Evolutionary conservation across 2,329 filamentous ascomycete genomes (phyloP), one percentile per base, ranked within the genome.

Genomic region (Plenodomus biglobosus): DNA sequence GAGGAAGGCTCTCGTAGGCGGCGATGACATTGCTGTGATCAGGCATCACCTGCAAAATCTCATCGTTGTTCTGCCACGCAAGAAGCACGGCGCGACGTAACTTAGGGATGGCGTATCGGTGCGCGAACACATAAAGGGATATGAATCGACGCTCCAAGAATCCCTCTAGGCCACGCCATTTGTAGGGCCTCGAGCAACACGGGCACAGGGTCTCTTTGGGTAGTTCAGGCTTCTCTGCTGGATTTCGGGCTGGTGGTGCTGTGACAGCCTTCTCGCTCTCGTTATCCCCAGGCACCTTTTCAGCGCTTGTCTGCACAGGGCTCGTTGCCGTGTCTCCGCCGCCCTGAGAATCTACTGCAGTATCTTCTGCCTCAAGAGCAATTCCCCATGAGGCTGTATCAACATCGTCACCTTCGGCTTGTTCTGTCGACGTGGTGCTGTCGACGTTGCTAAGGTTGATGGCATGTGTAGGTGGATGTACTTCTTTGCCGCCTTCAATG

Each of bases 1-100:
- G 56, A 1, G 67, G 65, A 1, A 70, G 56, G 30, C 48, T 56
- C 18, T 68, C 61, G 43, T 70, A 70, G 2, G 66, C 67, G 0
- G 65, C 56, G 41, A 69, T 70, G 48, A 70, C 67, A 16, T 70
- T 70, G 58, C 65, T 65, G 46, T 70, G 67, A 34, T 70, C 66
- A 3, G 67, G 67, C 65, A 70, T 70, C 8, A 64, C 66, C 43
- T 70, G 67, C 3, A 70, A 42, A 3, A 69, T 65, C 43, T 70
- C 67, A 27, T 70, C 67, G 41, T 70, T 70, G 13, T 57, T 68
- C 44, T 70, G 67, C 67, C 66, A 70, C 2, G 65, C 64, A 6
- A 69, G 46, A 4, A 69, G 57, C 10, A 70, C 61, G 2, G 65
- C 62, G 32, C 65, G 66, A 15, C 68, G 62, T 2, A 70, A 57